phyloP scores from a whole-genome alignment of 495 filamentous ascomycete genomes.

The Aspergillus baeticus region DNA sequence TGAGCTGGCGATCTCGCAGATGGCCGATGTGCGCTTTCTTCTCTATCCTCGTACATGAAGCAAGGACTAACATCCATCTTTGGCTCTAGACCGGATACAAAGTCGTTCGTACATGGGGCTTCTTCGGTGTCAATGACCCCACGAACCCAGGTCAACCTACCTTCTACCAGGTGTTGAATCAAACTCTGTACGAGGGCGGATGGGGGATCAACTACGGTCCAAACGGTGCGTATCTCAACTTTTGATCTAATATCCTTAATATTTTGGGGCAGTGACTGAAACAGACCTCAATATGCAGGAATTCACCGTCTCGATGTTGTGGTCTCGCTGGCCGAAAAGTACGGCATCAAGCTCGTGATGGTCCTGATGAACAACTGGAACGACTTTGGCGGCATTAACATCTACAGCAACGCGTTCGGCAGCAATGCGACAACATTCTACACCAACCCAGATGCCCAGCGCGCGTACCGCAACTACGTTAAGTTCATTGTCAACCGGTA shows the following conservation, averaged over 20 bases:
- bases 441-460: slow-evolving; percentile 52
- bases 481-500: slow-evolving; percentile 62
- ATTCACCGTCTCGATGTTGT: slow-evolving; percentile 67
- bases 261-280: too few relatives aligned
- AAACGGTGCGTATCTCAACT: slow-evolving; percentile 38
- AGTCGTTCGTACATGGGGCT: slow-evolving; percentile 70
- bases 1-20: slow-evolving; percentile 43
- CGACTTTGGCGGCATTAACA: slow-evolving; percentile 34
- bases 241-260: too few relatives aligned
- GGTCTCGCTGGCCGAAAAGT: slow-evolving; percentile 55
- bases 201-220: slow-evolving; percentile 64
- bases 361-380: slow-evolving; percentile 49
- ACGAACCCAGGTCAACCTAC: slow-evolving; percentile 44
- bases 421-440: slow-evolving; percentile 54
- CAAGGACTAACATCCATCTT: slow-evolving; percentile 27
- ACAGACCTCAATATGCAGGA: neutral
- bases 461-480: slow-evolving; percentile 63
- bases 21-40: slow-evolving; percentile 2
- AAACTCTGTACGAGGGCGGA: slow-evolving; percentile 31
- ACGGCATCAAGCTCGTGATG: slow-evolving; percentile 60
- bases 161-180: slow-evolving; percentile 58
- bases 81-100: slow-evolving; percentile 54
- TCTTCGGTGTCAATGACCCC: slow-evolving; percentile 57
- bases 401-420: slow-evolving; percentile 64
- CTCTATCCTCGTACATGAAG: neutral